Evolutionary conservation across 106 monocot genomes (phyloP).

Genomic region (Acorus calamus): DNA sequence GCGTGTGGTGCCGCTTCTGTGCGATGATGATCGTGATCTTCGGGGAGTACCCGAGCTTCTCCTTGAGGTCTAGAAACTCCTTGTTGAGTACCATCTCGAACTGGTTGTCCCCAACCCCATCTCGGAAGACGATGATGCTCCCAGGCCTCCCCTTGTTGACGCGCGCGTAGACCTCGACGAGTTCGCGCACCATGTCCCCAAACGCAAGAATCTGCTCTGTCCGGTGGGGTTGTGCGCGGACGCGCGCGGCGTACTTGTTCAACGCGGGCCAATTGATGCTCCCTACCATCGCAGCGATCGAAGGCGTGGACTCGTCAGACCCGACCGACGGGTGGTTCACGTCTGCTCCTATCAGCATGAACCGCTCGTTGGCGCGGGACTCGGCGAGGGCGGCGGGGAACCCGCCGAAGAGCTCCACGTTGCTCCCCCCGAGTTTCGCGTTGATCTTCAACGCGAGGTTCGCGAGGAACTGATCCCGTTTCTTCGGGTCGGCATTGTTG

Average conservation of each 20-base stretch:
- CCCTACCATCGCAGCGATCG: constrained; percentile 32
- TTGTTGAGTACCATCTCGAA: constrained; percentile 47
- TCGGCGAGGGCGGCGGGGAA: constrained; percentile 8
- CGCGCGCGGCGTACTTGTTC: constrained; percentile 11
- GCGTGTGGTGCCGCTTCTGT: too few relatives aligned
- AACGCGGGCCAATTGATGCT: constrained; percentile 16
- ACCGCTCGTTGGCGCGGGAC: not conserved
- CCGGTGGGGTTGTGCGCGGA: constrained; percentile 24
- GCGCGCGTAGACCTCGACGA: constrained; percentile 12
- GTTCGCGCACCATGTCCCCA: constrained; percentile 26
- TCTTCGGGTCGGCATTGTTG: too few relatives aligned
- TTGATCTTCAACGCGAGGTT: constrained; percentile 46
- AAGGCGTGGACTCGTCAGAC: constrained; percentile 18
- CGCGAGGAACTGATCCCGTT: too few relatives aligned
- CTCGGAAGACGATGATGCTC: constrained; percentile 39
- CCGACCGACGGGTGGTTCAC: constrained; percentile 35
- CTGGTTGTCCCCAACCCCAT: constrained; percentile 49
- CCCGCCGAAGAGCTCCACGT: constrained; percentile 19
- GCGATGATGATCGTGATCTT: too few relatives aligned
- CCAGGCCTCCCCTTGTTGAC: constrained; percentile 12
- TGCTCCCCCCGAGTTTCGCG: constrained; percentile 43
- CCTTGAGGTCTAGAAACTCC: constrained; percentile 22
- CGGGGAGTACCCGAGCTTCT: constrained; percentile 1
- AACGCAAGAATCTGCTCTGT: constrained; percentile 18
- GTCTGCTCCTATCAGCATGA: constrained; percentile 46